Evolutionary conservation across 441 rosid species (phyloP), one percentile per base, ranked within the genome.

Genomic region (Pelargonium australe): DNA sequence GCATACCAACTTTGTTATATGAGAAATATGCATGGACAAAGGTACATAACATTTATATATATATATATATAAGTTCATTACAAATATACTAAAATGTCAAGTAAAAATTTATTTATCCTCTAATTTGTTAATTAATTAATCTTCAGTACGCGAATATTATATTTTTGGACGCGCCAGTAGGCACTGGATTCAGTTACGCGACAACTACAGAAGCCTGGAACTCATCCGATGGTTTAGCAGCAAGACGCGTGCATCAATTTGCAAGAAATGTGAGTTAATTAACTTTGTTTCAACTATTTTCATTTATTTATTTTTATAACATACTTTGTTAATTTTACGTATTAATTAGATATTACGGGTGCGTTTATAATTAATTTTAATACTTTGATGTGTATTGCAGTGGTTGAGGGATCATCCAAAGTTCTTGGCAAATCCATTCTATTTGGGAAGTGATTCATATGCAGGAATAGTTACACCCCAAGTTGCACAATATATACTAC

Each of bases 121-220:
- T 4, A 17, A 49, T 20, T 14, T 14, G 17, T 16, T 41, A 57
- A 7, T 2, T 25, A 2, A 2, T 25, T 25, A 25, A 2, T 11
- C 7, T 45, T 1, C 57, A 72, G 75, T 70, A 16, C 14, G 75
- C 76, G 20, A 73, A 17, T 41, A 73, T 73, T 34, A 73, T 73
- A 12, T 73, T 73, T 28, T 63, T 73, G 11, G 76, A 73, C 2
- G 72, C 70, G 8, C 76, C 76, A 0, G 76, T 73, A 5, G 76
- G 69, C 23, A 25, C 76, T 2, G 76, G 76, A 55, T 73, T 73
- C 23, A 68, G 68, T 1, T 73, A 73, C 57, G 41, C 76, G 0
- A 68, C 58, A 6, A 64, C 68, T 2, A 41, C 41, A 1, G 68
- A 63, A 41, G 70, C 10, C 0, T 66, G 53, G 37, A 60, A 73